phyloP scores from a whole-genome alignment of 768 basidiomycete species.

The Phylloporus sp. region DNA sequence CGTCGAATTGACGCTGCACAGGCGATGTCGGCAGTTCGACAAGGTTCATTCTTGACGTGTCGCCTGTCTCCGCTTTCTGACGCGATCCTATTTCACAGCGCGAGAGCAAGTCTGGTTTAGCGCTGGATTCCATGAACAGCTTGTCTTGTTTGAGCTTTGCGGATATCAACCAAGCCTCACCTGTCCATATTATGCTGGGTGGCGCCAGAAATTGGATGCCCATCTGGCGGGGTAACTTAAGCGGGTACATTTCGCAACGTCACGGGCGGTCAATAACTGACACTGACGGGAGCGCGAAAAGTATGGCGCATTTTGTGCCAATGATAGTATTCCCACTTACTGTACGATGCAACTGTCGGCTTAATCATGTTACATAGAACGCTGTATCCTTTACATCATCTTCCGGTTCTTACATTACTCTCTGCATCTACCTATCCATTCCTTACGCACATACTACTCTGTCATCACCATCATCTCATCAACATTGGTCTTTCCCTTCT shows the following conservation, averaged over 20 bases:
- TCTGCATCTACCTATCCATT: background rate
- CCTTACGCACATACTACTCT: background rate
- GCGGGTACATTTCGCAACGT: background rate
- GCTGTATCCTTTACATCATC: slow-evolving; percentile 15
- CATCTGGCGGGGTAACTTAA: slow-evolving; percentile 35
- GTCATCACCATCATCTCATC: slow-evolving; percentile 5
- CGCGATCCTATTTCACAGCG: slow-evolving; percentile 33
- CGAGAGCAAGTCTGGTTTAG: slow-evolving; percentile 77
- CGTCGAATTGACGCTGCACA: slow-evolving; percentile 50
- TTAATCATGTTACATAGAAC: slow-evolving; percentile 16
- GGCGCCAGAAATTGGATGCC: slow-evolving; percentile 53
- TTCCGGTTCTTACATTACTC: slow-evolving; percentile 9
- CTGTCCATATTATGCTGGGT: slow-evolving; percentile 62
- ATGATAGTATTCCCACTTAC: slow-evolving; percentile 11
- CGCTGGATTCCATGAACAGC: slow-evolving; percentile 75
- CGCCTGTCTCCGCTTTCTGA: slow-evolving; percentile 4
- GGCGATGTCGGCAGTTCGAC: slow-evolving; percentile 56
- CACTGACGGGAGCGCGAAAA: slow-evolving; percentile 8
- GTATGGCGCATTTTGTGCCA: slow-evolving; percentile 4
- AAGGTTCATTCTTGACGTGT: slow-evolving; percentile 37
- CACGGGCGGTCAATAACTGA: slow-evolving; percentile 8
- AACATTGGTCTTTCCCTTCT: background rate
- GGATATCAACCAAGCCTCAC: slow-evolving; percentile 55
- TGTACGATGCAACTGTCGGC: slow-evolving; percentile 14
- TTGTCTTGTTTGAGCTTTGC: slow-evolving; percentile 71